Evolutionary conservation across 805 yeast genomes (phyloP).

Genomic region (Kodamaea kaohsiungensis): DNA sequence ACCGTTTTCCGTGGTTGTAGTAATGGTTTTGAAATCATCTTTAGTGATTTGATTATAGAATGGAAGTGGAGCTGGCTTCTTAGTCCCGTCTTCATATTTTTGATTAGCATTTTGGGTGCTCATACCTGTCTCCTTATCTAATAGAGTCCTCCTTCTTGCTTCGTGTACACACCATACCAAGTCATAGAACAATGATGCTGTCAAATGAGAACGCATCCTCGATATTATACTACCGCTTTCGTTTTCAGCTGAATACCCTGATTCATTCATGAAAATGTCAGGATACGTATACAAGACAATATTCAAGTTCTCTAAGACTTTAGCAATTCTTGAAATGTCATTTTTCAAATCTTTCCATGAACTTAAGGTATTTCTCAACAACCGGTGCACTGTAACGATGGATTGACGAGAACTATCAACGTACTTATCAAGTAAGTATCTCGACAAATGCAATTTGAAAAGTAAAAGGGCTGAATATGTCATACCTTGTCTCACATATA

Average conservation of each 20-base stretch:
- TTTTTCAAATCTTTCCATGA: conserved; percentile 91
- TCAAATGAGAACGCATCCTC: conserved; percentile 87
- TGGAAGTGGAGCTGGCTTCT: conserved; percentile 69
- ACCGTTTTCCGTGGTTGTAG: conserved; percentile 88
- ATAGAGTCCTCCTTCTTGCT: conserved; percentile 68
- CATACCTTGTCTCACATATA: conserved; percentile 83
- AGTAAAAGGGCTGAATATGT: conserved; percentile 76
- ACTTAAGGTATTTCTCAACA: conserved; percentile 81
- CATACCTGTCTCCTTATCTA: conserved; percentile 24
- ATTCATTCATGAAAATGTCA: conserved; percentile 61
- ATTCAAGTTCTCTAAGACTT: conserved; percentile 84
- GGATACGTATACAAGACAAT: conserved; percentile 87
- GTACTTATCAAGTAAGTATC: conserved; percentile 68
- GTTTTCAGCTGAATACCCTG: conserved; percentile 41
- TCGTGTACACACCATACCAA: conserved; percentile 94
- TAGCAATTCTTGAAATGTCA: conserved; percentile 89
- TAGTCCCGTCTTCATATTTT: conserved; percentile 14
- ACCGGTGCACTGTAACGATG: conserved; percentile 87
- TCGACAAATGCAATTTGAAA: conserved; percentile 79
- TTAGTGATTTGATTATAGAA: conserved; percentile 87
- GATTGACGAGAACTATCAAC: conserved; percentile 90
- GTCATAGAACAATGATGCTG: conserved; percentile 89
- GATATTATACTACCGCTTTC: conserved; percentile 57
- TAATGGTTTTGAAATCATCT: conserved; percentile 83
- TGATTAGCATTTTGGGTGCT: conserved; percentile 9